phyloP scores from a whole-genome alignment of 2,329 filamentous ascomycete genomes.

The Colletotrichum sidae region DNA sequence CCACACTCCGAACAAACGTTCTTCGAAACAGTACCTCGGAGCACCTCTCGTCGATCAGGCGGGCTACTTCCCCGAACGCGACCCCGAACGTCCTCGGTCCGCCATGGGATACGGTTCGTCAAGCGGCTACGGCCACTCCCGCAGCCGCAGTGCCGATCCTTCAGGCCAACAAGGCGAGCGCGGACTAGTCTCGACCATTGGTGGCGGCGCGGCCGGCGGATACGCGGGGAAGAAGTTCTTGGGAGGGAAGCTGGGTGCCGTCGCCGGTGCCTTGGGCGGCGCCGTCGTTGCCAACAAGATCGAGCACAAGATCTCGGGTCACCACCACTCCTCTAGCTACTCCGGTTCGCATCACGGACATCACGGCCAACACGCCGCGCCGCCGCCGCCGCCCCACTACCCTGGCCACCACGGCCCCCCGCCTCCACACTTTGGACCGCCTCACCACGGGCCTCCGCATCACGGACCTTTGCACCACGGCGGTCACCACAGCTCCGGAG shows the following conservation, averaged over 20 bases:
- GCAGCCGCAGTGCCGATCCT: conserved; percentile 25
- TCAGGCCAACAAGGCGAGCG: conserved; percentile 58
- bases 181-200: conserved; percentile 64
- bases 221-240: conserved; percentile 66
- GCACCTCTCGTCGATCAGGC: conserved; percentile 16
- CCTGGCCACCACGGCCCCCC: conserved; percentile 9
- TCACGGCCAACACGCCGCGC: conserved; percentile 27
- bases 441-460: conserved; percentile 30
- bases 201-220: conserved; percentile 65
- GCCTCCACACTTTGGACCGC: conserved; percentile 15
- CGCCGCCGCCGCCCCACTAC: neutral
- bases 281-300: conserved; percentile 66
- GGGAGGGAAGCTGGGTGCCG: conserved; percentile 63
- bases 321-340: conserved; percentile 23
- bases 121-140: conserved; percentile 27
- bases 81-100: conserved; percentile 27
- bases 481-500: conserved; percentile 37
- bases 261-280: conserved; percentile 64
- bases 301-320: conserved; percentile 55
- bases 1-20: conserved; percentile 22
- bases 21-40: conserved; percentile 12
- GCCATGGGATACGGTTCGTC: conserved; percentile 24
- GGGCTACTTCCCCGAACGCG: conserved; percentile 19
- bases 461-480: conserved; percentile 22
- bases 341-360: neutral